phyloP scores from a whole-genome alignment of 805 yeast species.

The Candida alai region DNA sequence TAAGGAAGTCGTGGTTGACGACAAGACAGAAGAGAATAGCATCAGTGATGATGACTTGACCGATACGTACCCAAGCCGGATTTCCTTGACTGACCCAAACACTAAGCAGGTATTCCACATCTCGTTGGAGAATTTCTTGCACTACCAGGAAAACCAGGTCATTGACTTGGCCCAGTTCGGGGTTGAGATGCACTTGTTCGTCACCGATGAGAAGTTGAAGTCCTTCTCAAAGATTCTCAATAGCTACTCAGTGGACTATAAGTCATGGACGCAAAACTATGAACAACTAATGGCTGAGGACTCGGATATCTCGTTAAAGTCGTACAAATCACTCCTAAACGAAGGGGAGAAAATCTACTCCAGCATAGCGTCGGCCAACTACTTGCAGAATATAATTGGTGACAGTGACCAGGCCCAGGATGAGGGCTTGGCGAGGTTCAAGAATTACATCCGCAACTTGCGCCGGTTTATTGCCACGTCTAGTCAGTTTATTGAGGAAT shows the following conservation, averaged over 20 bases:
- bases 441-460: constrained; percentile 23
- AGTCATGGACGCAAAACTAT: constrained; percentile 50
- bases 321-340: constrained; percentile 38
- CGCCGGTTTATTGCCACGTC: constrained; percentile 42
- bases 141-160: constrained; percentile 12
- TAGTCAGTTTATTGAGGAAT: constrained; percentile 50
- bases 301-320: constrained; percentile 44
- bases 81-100: constrained; percentile 33
- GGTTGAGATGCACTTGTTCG: constrained; percentile 43
- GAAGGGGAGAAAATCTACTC: constrained; percentile 56
- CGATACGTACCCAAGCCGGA: constrained; percentile 52
- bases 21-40: constrained; percentile 33
- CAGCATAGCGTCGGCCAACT: constrained; percentile 28
- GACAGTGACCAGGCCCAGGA: constrained; percentile 5
- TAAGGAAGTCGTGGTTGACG: constrained; percentile 30
- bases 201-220: constrained; percentile 52
- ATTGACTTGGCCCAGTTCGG: constrained; percentile 1
- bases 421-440: constrained; percentile 9
- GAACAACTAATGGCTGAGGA: constrained; percentile 35
- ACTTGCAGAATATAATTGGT: constrained; percentile 8
- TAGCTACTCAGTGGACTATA: constrained; percentile 42
- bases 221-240: constrained; percentile 31
- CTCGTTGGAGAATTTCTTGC: constrained; percentile 28
- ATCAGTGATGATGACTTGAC: constrained; percentile 53
- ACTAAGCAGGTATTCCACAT: constrained; percentile 30